Base-by-base conservation (phyloP, 2,329 filamentous ascomycete genomes). In the Fusarium avenaceum region DNA sequence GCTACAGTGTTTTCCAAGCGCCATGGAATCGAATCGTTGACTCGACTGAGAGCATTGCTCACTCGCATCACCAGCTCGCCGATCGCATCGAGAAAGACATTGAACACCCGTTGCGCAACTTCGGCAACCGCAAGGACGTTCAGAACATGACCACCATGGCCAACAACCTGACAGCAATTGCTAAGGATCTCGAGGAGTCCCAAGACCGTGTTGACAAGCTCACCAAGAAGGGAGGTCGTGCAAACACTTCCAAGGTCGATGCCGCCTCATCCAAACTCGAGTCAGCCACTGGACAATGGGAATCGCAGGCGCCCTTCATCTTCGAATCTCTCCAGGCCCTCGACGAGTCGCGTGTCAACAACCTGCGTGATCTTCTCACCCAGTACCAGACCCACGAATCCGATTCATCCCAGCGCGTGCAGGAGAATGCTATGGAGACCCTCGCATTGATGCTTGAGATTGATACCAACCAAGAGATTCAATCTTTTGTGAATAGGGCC, bases 311-410 rank as follows among this genome's bases (percentile, higher is more conserved):
- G 15, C 96, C 96, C 2, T 98, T 93, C 79, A 91, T 97, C 63
- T 97, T 97, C 76, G 96, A 99, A 80, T 92, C 90, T 63, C 87
- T 99, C 26, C 96, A 99, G 78, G 91, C 92, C 7, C 83, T 96
- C 32, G 96, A 99, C 76, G 96, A 99, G 81, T 90, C 88, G 72
- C 89, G 96, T 57, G 84, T 96, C 70, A 97, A 97, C 78, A 91
- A 96, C 75, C 84, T 99, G 61, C 91, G 95, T 65, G 95, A 98
- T 79, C 87, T 92, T 40, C 86, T 99, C 63, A 98, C 96, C 1
- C 94, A 97, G 75, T 92, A 95, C 73, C 90, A 97, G 79, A 99
- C 96, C 0, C 91, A 97, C 76, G 95, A 98, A 78, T 88, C 93
- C 28, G 96, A 99, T 76, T 89, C 92, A 71, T 89, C 95, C 17